These are phyloP conservation scores for Globisporangium orthogonon DNA, from an alignment of 352 stramenopile genomes.

Conservation along the genomic window DNA sequence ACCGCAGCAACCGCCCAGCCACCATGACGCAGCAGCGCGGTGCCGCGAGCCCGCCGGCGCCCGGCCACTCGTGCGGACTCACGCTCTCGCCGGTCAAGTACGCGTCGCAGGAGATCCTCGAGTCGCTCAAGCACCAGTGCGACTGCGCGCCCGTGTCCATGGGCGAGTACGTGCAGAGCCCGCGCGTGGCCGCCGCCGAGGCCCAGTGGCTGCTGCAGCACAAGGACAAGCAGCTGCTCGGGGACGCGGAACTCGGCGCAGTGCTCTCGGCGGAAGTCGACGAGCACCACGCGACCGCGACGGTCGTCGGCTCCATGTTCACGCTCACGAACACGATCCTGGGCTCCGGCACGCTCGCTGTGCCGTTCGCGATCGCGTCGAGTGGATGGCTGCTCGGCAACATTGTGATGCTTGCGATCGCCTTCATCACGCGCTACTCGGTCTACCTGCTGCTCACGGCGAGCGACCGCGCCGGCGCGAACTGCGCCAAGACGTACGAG, in stretches of 20 bases:
- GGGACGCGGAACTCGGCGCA: slow-evolving; percentile 7
- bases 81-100: slow-evolving; percentile 30
- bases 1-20: too few relatives aligned
- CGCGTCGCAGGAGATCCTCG: slow-evolving; percentile 43
- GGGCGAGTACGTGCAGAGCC: slow-evolving; percentile 71
- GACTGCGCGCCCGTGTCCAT: slow-evolving; percentile 65
- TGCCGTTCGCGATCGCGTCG: slow-evolving; percentile 67
- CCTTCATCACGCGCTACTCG: slow-evolving; percentile 73
- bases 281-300: slow-evolving; percentile 31
- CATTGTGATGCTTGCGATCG: slow-evolving; percentile 58
- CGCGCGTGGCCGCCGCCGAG: slow-evolving; percentile 19
- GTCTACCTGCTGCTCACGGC: slow-evolving; percentile 56
- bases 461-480: slow-evolving; percentile 49
- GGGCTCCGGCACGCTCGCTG: slow-evolving; percentile 61
- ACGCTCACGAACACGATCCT: slow-evolving; percentile 76
- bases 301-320: slow-evolving; percentile 62
- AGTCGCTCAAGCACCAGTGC: slow-evolving; percentile 58
- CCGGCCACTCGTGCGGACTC: slow-evolving; percentile 30
- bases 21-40: slow-evolving; percentile 1
- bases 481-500: slow-evolving; percentile 72
- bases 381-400: slow-evolving; percentile 68
- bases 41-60: slow-evolving; percentile 3
- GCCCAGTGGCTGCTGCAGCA: slow-evolving; percentile 26
- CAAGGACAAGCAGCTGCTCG: slow-evolving; percentile 11
- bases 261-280: slow-evolving; percentile 1